A percentile compares a stretch with the other conserved stretches of the same genome.
These are phyloP conservation scores for Kwoniella heveanensis DNA, from an alignment of 768 basidiomycete species.

Conservation along the genomic window DNA sequence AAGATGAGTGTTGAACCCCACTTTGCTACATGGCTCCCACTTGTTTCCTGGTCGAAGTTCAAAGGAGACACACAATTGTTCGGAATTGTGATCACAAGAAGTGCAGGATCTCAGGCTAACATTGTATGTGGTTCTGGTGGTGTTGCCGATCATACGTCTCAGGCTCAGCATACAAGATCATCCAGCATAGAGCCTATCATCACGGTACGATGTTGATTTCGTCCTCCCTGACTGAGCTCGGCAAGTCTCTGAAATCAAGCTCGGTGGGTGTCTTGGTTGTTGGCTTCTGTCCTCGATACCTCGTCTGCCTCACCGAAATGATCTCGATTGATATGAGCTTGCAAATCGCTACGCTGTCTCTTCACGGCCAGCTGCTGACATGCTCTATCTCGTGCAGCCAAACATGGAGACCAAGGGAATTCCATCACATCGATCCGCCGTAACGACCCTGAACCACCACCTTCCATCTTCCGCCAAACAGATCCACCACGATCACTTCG, in stretches of 20 bases:
- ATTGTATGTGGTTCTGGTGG: background rate
- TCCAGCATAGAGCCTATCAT: constrained; percentile 86
- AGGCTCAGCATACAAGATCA: constrained; percentile 96
- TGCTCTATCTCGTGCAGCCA: too few species aligned
- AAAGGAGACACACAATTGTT: too few species aligned
- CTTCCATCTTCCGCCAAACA: constrained; percentile 56
- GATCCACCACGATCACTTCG: constrained; percentile 71
- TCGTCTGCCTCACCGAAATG: too few species aligned
- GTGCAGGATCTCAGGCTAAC: background rate
- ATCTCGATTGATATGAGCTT: too few species aligned
- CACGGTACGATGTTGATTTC: constrained; percentile 98
- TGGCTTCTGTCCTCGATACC: too few species aligned
- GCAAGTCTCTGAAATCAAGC: constrained; percentile 63
- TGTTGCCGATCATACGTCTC: constrained; percentile 70
- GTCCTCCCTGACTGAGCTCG: constrained; percentile 70
- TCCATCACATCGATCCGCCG: constrained; percentile 87
- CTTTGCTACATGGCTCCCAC: too few species aligned
- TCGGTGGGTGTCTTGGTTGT: constrained; percentile 38
- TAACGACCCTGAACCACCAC: constrained; percentile 68
- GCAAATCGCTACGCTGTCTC: too few species aligned
- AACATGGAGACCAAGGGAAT: constrained; percentile 82
- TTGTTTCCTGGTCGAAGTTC: too few species aligned
- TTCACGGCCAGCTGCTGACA: too few species aligned
- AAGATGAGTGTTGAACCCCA: constrained; percentile 76
- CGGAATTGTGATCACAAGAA: too few species aligned